These are phyloP conservation scores for Ogataea sp. DNA, from an alignment of 805 yeast genomes.

Conservation along the genomic window DNA sequence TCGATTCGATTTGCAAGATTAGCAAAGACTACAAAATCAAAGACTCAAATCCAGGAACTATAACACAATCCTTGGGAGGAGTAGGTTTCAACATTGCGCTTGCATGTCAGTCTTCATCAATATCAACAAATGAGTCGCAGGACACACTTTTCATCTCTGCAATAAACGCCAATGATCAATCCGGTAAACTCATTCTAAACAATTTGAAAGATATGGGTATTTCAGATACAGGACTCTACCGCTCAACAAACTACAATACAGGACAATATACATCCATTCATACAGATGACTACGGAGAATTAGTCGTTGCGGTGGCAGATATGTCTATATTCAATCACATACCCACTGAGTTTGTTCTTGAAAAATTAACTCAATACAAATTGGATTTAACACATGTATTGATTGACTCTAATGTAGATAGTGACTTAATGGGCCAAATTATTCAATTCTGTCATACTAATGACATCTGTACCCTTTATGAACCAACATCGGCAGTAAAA, in stretches of 20 bases:
- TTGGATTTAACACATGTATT: conserved; percentile 41
- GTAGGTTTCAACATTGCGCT: conserved; percentile 74
- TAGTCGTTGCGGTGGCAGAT: conserved; percentile 75
- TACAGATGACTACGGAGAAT: conserved; percentile 43
- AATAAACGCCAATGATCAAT: conserved; percentile 47
- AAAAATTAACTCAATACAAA: conserved; percentile 29
- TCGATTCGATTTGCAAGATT: conserved; percentile 58
- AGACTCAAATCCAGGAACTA: conserved; percentile 71
- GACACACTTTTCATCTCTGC: conserved; percentile 39
- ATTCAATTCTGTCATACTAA: conserved; percentile 14
- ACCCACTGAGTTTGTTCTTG: conserved; percentile 32
- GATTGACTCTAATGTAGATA: conserved; percentile 62
- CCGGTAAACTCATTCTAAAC: conserved; percentile 29
- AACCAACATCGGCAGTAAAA: conserved; percentile 73
- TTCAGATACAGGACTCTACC: conserved; percentile 32
- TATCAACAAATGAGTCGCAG: conserved; percentile 19
- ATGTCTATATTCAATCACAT: conserved; percentile 61
- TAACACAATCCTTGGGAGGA: conserved; percentile 62
- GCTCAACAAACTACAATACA: conserved; percentile 28
- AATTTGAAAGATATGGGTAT: conserved; percentile 20
- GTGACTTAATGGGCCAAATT: conserved; percentile 30
- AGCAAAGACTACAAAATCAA: conserved; percentile 19
- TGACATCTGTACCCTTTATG: conserved; percentile 40
- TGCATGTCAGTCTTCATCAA: conserved; percentile 43
- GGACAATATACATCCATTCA: conserved; percentile 74